phyloP scores from a whole-genome alignment of 2,329 filamentous ascomycete genomes.

The Monosporascus cannonballus region DNA sequence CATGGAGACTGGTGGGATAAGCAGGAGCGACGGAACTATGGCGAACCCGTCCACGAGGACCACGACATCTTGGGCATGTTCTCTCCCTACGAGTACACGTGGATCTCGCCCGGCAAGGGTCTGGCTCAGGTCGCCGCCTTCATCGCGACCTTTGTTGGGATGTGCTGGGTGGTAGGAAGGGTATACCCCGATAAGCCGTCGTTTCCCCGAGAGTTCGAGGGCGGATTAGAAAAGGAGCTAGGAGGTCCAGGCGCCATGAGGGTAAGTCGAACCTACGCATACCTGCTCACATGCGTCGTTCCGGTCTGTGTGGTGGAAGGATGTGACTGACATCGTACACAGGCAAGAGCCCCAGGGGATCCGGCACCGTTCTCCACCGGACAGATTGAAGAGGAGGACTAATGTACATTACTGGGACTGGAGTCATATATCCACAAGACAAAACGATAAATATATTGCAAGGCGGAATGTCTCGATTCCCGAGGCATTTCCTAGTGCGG shows the following conservation, averaged over 20 bases:
- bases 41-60: slow-evolving; percentile 94
- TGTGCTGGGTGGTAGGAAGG: slow-evolving; percentile 62
- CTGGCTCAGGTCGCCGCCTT: slow-evolving; percentile 63
- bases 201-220: slow-evolving; percentile 64
- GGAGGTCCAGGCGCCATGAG: slow-evolving; percentile 61
- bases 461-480: too few species aligned
- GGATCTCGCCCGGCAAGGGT: slow-evolving; percentile 66
- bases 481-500: too few species aligned
- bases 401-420: slow-evolving; percentile 17
- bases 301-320: neutral
- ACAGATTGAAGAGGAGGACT: slow-evolving; percentile 18
- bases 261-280: slow-evolving; percentile 42
- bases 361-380: slow-evolving; percentile 39
- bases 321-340: slow-evolving; percentile 10
- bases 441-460: too few species aligned
- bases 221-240: slow-evolving; percentile 67
- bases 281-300: neutral
- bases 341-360: slow-evolving; percentile 52
- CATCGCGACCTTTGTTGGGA: slow-evolving; percentile 53
- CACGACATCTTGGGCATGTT: slow-evolving; percentile 90
- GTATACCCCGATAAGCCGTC: slow-evolving; percentile 68
- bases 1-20: slow-evolving; percentile 95
- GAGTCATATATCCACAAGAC: neutral
- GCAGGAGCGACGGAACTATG: slow-evolving; percentile 94
- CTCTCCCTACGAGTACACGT: slow-evolving; percentile 82